These are phyloP conservation scores for Plasmopara halstedii DNA, from an alignment of 352 stramenopile genomes.

Conservation along the genomic window DNA sequence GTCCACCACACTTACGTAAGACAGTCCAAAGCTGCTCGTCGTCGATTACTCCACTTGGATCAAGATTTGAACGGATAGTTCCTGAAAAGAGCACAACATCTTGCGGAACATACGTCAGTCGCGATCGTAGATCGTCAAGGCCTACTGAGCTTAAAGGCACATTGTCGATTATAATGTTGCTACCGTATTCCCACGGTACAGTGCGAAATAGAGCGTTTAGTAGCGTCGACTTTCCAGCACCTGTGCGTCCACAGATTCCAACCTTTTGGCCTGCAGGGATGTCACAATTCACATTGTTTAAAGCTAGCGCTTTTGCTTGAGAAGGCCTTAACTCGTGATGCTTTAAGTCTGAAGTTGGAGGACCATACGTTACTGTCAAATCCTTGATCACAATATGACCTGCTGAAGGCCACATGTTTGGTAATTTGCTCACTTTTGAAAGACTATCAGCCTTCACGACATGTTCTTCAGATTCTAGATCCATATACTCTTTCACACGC, in stretches of 20 bases:
- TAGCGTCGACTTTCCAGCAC: constrained; percentile 87
- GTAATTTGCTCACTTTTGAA: constrained; percentile 6
- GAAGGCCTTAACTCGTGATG: constrained; percentile 17
- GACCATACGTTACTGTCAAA: background rate
- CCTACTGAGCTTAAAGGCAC: constrained; percentile 53
- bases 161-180: constrained; percentile 64
- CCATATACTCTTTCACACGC: constrained; percentile 77
- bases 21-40: constrained; percentile 58
- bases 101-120: constrained; percentile 80
- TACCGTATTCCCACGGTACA: constrained; percentile 38
- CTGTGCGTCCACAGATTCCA: constrained; percentile 84
- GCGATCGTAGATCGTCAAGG: constrained; percentile 51
- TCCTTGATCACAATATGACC: constrained; percentile 46
- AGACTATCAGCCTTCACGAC: constrained; percentile 6
- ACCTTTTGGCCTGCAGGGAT: constrained; percentile 56
- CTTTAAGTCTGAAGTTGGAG: background rate
- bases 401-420: constrained; percentile 26
- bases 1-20: constrained; percentile 36
- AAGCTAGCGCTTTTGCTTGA: constrained; percentile 19
- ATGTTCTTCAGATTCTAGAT: constrained; percentile 42
- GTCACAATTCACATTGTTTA: constrained; percentile 37
- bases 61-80: constrained; percentile 79
- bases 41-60: constrained; percentile 34
- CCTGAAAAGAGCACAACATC: constrained; percentile 77
- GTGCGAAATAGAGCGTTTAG: constrained; percentile 75